Conservation (phyloP, 1,139 yeast species). For the Yamadazyma triangularis region DNA sequence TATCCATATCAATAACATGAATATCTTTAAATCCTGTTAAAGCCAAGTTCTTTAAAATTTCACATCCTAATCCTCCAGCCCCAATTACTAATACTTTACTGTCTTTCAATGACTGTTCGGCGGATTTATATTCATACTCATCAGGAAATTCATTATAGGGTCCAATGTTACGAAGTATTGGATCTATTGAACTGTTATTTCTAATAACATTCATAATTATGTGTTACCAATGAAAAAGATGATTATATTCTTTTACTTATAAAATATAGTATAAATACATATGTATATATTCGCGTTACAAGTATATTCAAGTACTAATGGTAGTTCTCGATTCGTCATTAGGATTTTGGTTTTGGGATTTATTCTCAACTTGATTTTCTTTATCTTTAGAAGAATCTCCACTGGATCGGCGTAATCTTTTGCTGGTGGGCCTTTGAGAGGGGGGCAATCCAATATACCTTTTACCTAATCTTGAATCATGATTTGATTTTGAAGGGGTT, state of each 20-base stretch:
- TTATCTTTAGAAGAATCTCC: conserved; percentile 1
- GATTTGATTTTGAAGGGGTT: conserved; percentile 8
- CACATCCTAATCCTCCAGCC: conserved; percentile 97
- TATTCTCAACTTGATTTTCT: neutral
- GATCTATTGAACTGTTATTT: conserved; percentile 13
- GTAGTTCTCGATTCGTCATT: too few species aligned
- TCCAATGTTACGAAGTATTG: conserved; percentile 26
- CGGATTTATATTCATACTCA: conserved; percentile 25
- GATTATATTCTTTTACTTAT: too few species aligned
- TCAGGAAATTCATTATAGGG: conserved; percentile 41
- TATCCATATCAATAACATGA: conserved; percentile 91
- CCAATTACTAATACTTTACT: conserved; percentile 61
- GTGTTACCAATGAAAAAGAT: too few species aligned
- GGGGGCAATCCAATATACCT: conserved; percentile 35
- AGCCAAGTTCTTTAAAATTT: conserved; percentile 79
- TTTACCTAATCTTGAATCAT: conserved; percentile 10
- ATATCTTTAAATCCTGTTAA: conserved; percentile 70
- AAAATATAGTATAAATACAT: too few species aligned
- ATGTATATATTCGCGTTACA: too few species aligned
- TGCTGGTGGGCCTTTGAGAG: conserved; percentile 18
- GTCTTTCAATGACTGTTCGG: conserved; percentile 21
- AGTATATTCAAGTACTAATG: too few species aligned
- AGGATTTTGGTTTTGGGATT: neutral
- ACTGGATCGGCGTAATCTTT: conserved; percentile 9
- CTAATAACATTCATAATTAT: neutral